Percentiles rank a stretch among this genome's conserved stretches.
phyloP scores from a whole-genome alignment of 2,329 filamentous ascomycete species.

The Arthrobotrys sinensis region DNA sequence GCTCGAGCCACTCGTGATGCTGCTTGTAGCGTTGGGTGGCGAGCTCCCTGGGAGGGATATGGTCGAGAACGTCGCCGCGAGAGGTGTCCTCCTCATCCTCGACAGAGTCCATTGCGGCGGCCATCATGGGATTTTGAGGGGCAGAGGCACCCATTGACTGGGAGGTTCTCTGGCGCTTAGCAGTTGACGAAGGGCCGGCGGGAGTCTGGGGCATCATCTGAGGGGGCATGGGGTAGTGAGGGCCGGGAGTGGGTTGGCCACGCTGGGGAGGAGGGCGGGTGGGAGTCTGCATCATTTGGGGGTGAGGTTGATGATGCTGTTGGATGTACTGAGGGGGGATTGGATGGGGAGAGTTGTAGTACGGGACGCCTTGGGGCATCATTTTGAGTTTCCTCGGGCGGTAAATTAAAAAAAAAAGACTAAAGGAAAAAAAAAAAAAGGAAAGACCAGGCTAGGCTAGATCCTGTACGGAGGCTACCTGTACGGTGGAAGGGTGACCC shows the following conservation, averaged over 20 bases:
- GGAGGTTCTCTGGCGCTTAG: conserved; percentile 53
- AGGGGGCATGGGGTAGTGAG: conserved; percentile 49
- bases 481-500: conserved; percentile 45
- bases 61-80: conserved; percentile 89
- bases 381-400: conserved; percentile 37
- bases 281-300: conserved; percentile 54
- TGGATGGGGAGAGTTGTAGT: conserved; percentile 43
- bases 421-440: conserved; percentile 14
- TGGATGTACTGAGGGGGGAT: conserved; percentile 52
- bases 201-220: conserved; percentile 52
- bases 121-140: conserved; percentile 45
- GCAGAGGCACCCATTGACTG: conserved; percentile 37
- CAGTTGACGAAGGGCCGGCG: conserved; percentile 31
- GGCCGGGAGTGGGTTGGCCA: conserved; percentile 43
- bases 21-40: conserved; percentile 89
- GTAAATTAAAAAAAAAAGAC: background rate
- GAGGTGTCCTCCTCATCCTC: conserved; percentile 94
- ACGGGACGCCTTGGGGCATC: conserved; percentile 49
- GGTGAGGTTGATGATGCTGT: conserved; percentile 48
- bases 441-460: background rate
- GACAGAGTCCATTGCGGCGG: conserved; percentile 67
- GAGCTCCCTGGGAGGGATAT: conserved; percentile 89
- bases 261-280: conserved; percentile 38
- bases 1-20: conserved; percentile 99
- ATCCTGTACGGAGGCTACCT: conserved; percentile 19